Conservation (phyloP, 495 filamentous ascomycete species). For the Lasiosphaeria hispida region DNA sequence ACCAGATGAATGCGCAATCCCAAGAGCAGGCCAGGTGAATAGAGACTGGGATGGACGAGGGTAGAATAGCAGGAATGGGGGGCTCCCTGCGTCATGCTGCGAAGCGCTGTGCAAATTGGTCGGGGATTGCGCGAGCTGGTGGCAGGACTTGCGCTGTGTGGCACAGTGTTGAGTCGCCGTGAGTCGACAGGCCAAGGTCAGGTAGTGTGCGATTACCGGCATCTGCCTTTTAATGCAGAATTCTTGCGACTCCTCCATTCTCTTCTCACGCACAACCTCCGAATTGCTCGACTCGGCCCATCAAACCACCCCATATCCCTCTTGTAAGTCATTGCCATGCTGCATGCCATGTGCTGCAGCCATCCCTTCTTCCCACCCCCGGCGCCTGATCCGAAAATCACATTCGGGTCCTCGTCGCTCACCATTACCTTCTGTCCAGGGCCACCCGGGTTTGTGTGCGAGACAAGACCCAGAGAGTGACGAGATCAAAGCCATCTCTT, state of each 20-base stretch:
- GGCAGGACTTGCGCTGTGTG: constrained; percentile 11
- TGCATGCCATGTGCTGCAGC: constrained; percentile 11
- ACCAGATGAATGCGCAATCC: not conserved
- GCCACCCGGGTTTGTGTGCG: constrained; percentile 22
- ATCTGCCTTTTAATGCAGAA: constrained; percentile 32
- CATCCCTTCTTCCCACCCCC: constrained; percentile 4
- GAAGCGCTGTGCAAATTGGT: constrained; percentile 5
- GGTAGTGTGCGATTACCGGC: constrained; percentile 31
- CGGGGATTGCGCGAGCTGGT: not conserved
- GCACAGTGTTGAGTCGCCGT: constrained; percentile 26
- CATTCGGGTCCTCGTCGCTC: constrained; percentile 20
- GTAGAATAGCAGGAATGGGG: not conserved
- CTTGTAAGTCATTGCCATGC: constrained; percentile 27
- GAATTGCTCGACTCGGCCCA: constrained; percentile 31
- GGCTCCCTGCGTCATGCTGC: not conserved
- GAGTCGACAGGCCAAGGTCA: constrained; percentile 13
- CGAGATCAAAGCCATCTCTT: constrained; percentile 23
- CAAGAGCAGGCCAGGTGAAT: no score
- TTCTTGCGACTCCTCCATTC: constrained; percentile 33
- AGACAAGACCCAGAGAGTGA: constrained; percentile 5
- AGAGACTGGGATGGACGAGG: not conserved
- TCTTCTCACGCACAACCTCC: constrained; percentile 30
- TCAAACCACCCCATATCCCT: constrained; percentile 23
- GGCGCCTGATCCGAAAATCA: constrained; percentile 5
- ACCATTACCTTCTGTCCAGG: constrained; percentile 15